A percentile compares a stretch with the other conserved stretches of the same genome.
These are phyloP conservation scores for Tanozyma kutaoensis DNA, from an alignment of 805 yeast genomes.

Conservation along the genomic window DNA sequence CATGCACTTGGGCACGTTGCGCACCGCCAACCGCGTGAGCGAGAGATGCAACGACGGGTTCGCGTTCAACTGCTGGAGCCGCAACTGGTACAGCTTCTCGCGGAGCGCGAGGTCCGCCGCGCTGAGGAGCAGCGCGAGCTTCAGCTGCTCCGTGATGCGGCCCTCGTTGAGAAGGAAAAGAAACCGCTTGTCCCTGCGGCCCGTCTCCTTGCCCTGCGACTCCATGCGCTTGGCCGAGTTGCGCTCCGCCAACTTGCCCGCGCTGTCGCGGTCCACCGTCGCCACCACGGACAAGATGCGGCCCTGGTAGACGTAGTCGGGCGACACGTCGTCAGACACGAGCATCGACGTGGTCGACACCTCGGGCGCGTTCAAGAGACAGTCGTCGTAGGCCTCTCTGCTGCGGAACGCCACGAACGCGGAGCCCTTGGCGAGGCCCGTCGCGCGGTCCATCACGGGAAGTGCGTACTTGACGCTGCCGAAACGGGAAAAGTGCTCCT, in stretches of 20 bases:
- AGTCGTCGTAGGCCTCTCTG: conserved; percentile 48
- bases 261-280: conserved; percentile 80
- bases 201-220: conserved; percentile 66
- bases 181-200: conserved; percentile 73
- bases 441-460: conserved; percentile 77
- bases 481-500: conserved; percentile 67
- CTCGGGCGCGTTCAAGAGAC: conserved; percentile 71
- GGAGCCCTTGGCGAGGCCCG: conserved; percentile 85
- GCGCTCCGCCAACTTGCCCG: conserved; percentile 57
- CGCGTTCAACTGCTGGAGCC: conserved; percentile 82
- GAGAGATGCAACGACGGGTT: conserved; percentile 88
- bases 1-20: conserved; percentile 91
- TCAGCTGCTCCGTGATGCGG: conserved; percentile 69
- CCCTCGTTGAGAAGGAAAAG: conserved; percentile 88
- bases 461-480: conserved; percentile 88
- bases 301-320: conserved; percentile 84
- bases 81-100: conserved; percentile 71
- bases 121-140: conserved; percentile 56
- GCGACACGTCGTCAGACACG: conserved; percentile 85
- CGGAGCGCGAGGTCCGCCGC: conserved; percentile 73
- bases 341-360: conserved; percentile 49
- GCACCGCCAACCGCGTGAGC: conserved; percentile 86
- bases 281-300: conserved; percentile 75
- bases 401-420: conserved; percentile 82
- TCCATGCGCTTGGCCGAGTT: conserved; percentile 65